Conservation (phyloP, 2,329 filamentous ascomycete genomes). For the Ramularia collo-cygni region DNA sequence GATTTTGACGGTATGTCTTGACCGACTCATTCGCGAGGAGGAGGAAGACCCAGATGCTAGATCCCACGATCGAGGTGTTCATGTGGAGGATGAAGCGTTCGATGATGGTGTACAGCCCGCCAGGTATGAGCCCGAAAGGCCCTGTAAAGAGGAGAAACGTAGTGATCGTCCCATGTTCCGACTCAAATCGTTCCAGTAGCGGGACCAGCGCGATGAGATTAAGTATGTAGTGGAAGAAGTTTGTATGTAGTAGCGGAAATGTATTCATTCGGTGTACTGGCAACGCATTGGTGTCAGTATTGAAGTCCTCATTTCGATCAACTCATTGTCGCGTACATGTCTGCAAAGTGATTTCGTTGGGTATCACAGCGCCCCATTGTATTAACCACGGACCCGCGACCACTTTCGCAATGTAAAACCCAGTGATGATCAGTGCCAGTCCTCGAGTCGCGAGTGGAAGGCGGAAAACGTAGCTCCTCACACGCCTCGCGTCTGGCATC, state of each 20-base stretch:
- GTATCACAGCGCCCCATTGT: slow-evolving; percentile 73
- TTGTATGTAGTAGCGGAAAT: slow-evolving; percentile 78
- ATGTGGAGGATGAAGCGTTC: slow-evolving; percentile 65
- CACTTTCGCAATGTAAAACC: slow-evolving; percentile 62
- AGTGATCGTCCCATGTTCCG: slow-evolving; percentile 82
- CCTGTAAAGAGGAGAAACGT: slow-evolving; percentile 84
- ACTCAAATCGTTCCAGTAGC: slow-evolving; percentile 89
- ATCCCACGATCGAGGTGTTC: slow-evolving; percentile 71
- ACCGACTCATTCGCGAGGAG: slow-evolving; percentile 79
- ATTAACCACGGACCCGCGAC: slow-evolving; percentile 62
- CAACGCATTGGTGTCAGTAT: background rate
- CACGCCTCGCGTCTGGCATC: slow-evolving; percentile 62
- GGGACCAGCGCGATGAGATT: slow-evolving; percentile 77
- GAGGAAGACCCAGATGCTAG: slow-evolving; percentile 90
- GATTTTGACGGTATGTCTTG: slow-evolving; percentile 75
- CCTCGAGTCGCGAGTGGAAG: slow-evolving; percentile 81
- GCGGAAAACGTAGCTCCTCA: slow-evolving; percentile 74
- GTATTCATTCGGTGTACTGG: slow-evolving; percentile 89
- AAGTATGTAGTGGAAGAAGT: slow-evolving; percentile 71
- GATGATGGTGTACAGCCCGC: slow-evolving; percentile 69
- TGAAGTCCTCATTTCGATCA: background rate
- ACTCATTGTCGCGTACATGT: slow-evolving; percentile 58
- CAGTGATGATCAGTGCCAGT: slow-evolving; percentile 59
- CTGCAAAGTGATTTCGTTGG: slow-evolving; percentile 63
- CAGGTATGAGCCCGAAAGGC: slow-evolving; percentile 59